Conservation (phyloP, 768 basidiomycete species). For the Tricholomella constricta region DNA sequence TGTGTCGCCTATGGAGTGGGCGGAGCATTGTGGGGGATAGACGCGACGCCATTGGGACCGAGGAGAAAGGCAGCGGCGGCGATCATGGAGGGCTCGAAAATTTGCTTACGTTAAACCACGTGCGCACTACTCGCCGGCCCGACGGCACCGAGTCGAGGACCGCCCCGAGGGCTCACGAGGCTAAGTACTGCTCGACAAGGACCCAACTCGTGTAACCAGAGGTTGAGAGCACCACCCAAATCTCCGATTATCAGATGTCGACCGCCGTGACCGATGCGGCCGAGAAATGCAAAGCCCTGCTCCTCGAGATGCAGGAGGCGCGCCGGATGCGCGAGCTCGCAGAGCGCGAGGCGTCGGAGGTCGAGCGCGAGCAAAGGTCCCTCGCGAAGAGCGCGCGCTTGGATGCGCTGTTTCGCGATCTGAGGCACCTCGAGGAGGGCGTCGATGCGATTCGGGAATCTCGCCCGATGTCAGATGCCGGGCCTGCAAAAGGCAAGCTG, state of each 20-base stretch:
- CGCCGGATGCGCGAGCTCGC: conserved; percentile 2
- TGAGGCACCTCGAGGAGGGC: conserved; percentile 8
- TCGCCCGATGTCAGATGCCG: conserved; percentile 1
- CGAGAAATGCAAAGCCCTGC: conserved; percentile 10
- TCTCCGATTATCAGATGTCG: conserved; percentile 6
- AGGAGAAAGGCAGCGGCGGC: too few relatives aligned
- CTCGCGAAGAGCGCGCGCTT: conserved; percentile 7
- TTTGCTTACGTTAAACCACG: not conserved
- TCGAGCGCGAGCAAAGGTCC: conserved; percentile 14
- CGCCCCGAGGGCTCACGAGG: too few relatives aligned
- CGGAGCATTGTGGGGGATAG: conserved; percentile 4
- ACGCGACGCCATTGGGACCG: conserved; percentile 1
- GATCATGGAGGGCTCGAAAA: too few relatives aligned
- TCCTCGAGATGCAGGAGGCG: conserved; percentile 6
- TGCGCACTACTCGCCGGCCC: too few relatives aligned
- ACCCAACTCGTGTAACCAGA: too few relatives aligned
- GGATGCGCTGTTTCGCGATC: conserved; percentile 13
- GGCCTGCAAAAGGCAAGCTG: too few relatives aligned
- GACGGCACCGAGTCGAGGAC: too few relatives aligned
- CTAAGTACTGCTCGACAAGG: too few relatives aligned
- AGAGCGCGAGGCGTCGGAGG: conserved; percentile 12
- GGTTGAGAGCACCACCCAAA: too few relatives aligned
- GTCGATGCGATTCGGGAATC: conserved; percentile 1
- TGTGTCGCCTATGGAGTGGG: not conserved
- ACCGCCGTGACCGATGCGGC: conserved; percentile 3